Conservation (phyloP, 495 filamentous ascomycete genomes). For the Chaetomium fimeti region DNA sequence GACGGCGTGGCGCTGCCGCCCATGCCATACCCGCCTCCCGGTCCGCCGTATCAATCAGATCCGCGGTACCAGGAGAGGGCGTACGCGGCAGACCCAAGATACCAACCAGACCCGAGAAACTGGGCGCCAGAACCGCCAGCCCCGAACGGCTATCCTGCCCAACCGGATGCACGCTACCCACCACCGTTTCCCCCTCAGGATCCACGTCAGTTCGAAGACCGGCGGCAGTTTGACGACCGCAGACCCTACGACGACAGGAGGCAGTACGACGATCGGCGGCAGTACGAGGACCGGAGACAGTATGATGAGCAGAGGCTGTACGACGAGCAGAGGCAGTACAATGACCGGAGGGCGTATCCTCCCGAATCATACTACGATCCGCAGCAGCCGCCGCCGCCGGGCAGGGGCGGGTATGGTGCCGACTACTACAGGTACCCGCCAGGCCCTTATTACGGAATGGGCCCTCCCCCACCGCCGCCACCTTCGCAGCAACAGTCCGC, state of each 20-base stretch:
- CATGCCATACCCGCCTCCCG: conserved; percentile 34
- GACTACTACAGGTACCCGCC: conserved; percentile 30
- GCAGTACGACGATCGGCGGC: conserved; percentile 19
- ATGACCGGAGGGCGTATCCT: conserved; percentile 19
- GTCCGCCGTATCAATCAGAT: conserved; percentile 18
- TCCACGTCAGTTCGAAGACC: conserved; percentile 17
- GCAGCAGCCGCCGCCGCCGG: conserved; percentile 21
- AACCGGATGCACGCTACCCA: conserved; percentile 25
- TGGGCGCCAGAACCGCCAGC: conserved; percentile 15
- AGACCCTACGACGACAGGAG: conserved; percentile 27
- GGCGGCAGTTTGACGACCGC: conserved; percentile 21
- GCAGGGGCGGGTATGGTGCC: conserved; percentile 24
- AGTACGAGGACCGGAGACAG: conserved; percentile 9
- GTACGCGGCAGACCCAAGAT: conserved; percentile 25
- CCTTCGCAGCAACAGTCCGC: conserved; percentile 43
- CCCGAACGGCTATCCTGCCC: conserved; percentile 29
- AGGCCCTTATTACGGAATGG: conserved; percentile 21
- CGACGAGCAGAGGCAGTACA: conserved; percentile 16
- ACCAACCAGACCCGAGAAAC: conserved; percentile 29
- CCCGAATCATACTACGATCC: conserved; percentile 28
- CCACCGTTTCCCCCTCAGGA: conserved; percentile 24
- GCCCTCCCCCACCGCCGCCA: conserved; percentile 23
- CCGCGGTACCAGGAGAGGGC: conserved; percentile 20
- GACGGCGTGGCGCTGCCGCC: conserved; percentile 40
- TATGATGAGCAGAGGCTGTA: conserved; percentile 18